Evolutionary conservation across 139 green algal species (phyloP).

Genomic region (Chlamydomonas sphaeroides): DNA sequence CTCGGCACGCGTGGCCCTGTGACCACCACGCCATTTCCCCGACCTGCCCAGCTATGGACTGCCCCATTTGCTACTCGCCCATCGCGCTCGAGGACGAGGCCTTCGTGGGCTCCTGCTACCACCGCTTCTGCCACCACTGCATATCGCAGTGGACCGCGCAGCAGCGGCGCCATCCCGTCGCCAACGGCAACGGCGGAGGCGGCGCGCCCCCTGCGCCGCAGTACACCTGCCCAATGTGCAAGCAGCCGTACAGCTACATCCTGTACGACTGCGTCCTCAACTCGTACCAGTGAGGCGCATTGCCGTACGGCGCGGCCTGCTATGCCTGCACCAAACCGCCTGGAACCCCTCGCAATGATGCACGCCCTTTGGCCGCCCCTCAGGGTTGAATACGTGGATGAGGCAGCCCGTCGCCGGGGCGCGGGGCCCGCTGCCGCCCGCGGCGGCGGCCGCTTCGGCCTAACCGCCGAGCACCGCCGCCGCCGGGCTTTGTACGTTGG

Average conservation of each 20-base stretch:
- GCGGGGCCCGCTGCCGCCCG: no score
- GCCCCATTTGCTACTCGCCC: constrained; percentile 5
- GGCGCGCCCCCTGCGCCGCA: neutral
- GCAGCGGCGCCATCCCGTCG: neutral
- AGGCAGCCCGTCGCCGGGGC: neutral
- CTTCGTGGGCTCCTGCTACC: constrained; percentile 1
- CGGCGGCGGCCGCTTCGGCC: neutral
- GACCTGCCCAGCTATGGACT: no score
- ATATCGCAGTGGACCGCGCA: constrained; percentile 8
- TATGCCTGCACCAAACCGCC: neutral
- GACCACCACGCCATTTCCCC: no score
- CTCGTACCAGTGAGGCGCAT: constrained; percentile 2
- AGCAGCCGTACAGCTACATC: constrained; percentile 5
- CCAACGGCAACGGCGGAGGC: neutral
- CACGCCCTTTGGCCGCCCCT: neutral
- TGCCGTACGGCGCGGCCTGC: no score
- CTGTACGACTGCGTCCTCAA: constrained; percentile 30
- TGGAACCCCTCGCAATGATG: neutral
- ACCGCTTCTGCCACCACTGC: constrained; percentile 22
- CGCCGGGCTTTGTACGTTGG: constrained; percentile 16
- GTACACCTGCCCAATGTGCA: constrained; percentile 23
- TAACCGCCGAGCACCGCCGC: constrained; percentile 11
- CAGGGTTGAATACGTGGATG: constrained; percentile 26
- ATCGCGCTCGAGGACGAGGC: constrained; percentile 25
- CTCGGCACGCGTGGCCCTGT: no score